Percentiles rank a stretch among this genome's conserved stretches.
Conservation (phyloP, 257 asterid genomes). For the Petunia secreta region DNA sequence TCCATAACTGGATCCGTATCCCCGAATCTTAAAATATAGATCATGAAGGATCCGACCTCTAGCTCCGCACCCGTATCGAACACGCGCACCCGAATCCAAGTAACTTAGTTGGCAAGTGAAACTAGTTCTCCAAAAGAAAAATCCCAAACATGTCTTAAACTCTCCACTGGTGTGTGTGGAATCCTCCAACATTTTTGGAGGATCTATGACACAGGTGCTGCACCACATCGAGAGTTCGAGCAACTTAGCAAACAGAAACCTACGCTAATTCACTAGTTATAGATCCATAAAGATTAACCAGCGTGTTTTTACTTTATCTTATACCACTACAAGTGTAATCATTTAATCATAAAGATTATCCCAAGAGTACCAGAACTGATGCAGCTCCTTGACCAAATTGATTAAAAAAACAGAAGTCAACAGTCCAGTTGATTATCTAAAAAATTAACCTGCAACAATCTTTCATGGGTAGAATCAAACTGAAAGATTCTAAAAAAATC, state of each 20-base stretch:
- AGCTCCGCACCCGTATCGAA: too few species aligned
- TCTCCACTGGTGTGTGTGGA: too few species aligned
- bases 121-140: too few species aligned
- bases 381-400: not conserved
- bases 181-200: too few species aligned
- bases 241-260: not conserved
- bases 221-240: too few species aligned
- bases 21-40: too few species aligned
- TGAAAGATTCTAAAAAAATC: not conserved
- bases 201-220: too few species aligned
- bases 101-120: too few species aligned
- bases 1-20: too few species aligned
- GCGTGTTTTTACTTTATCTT: not conserved
- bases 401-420: not conserved
- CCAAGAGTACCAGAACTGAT: not conserved
- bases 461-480: not conserved
- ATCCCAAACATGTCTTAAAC: too few species aligned
- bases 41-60: too few species aligned
- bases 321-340: not conserved
- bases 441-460: not conserved
- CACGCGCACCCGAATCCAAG: too few species aligned
- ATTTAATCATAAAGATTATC: not conserved
- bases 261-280: not conserved
- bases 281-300: not conserved
- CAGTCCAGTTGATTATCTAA: not conserved